Conservation (phyloP, 2,329 filamentous ascomycete genomes). For the Xylaria sp. region DNA sequence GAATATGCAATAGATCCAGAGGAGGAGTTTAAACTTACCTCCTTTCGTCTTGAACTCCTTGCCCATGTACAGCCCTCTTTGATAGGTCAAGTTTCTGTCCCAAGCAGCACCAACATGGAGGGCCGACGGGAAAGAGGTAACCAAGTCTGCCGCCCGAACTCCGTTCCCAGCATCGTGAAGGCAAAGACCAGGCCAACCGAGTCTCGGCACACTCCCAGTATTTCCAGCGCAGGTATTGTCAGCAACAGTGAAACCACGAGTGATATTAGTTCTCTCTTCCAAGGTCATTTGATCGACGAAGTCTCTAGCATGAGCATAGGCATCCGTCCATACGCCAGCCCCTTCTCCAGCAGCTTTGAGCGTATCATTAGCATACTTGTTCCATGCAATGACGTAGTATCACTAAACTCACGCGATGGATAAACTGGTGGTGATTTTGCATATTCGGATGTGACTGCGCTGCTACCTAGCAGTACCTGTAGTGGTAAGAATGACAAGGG, state of each 20-base stretch:
- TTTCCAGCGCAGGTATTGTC: constrained; percentile 66
- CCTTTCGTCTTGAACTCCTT: constrained; percentile 67
- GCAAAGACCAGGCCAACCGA: constrained; percentile 61
- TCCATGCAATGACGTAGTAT: neutral
- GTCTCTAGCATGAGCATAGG: constrained; percentile 67
- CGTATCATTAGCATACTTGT: constrained; percentile 11
- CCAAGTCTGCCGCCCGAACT: constrained; percentile 60
- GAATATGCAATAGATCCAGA: neutral
- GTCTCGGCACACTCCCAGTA: constrained; percentile 58
- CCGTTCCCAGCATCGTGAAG: constrained; percentile 63
- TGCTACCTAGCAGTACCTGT: constrained; percentile 35
- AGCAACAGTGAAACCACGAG: constrained; percentile 52
- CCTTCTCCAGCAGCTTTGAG: constrained; percentile 50
- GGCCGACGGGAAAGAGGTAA: constrained; percentile 61
- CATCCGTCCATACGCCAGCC: constrained; percentile 62
- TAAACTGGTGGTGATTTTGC: constrained; percentile 47
- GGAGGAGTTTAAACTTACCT: constrained; percentile 40
- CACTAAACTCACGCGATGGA: constrained; percentile 47
- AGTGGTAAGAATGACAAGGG: constrained; percentile 31
- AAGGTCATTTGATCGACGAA: constrained; percentile 72
- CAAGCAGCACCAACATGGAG: constrained; percentile 63
- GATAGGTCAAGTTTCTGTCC: constrained; percentile 65
- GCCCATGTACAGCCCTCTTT: constrained; percentile 64
- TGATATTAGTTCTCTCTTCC: constrained; percentile 70
- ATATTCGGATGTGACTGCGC: constrained; percentile 38